Conservation (phyloP, 2,329 filamentous ascomycete genomes). For the Periconia macrospinosa region DNA sequence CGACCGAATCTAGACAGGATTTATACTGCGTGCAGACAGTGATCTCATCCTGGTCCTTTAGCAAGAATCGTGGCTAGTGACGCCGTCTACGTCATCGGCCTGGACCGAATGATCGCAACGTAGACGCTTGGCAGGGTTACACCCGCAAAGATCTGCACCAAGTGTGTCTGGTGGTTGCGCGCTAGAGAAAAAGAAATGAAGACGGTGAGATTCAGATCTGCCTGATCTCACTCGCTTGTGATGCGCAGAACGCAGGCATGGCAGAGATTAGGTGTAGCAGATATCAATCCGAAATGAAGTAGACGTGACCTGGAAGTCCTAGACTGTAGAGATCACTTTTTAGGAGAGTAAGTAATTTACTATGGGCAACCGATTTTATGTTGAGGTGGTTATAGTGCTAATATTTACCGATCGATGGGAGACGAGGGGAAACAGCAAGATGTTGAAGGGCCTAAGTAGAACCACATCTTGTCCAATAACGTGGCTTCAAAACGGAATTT, state of each 20-base stretch:
- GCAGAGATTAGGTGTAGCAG: background rate
- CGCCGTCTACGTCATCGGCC: slow-evolving; percentile 21
- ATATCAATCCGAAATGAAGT: too few relatives aligned
- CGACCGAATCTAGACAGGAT: background rate
- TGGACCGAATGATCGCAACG: slow-evolving; percentile 20
- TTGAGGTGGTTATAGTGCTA: too few relatives aligned
- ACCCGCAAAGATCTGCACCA: background rate
- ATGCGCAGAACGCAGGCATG: background rate
- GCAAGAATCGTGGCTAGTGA: slow-evolving; percentile 11
- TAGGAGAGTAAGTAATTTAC: too few relatives aligned
- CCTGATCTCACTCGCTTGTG: too few relatives aligned
- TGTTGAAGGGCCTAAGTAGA: too few relatives aligned
- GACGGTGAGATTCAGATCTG: background rate
- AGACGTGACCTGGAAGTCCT: too few relatives aligned
- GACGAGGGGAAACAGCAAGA: too few relatives aligned
- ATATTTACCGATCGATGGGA: too few relatives aligned
- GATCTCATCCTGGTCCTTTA: slow-evolving; percentile 6
- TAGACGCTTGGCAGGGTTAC: slow-evolving; percentile 5
- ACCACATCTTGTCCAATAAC: too few relatives aligned
- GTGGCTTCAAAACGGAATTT: too few relatives aligned
- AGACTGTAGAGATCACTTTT: too few relatives aligned
- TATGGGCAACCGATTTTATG: too few relatives aligned
- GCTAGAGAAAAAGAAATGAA: background rate
- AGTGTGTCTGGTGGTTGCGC: background rate
- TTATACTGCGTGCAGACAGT: slow-evolving; percentile 1